Percentiles rank a stretch among this genome's conserved stretches.
Conservation (phyloP, 257 asterid species). For the Thymus mandschuricus region DNA sequence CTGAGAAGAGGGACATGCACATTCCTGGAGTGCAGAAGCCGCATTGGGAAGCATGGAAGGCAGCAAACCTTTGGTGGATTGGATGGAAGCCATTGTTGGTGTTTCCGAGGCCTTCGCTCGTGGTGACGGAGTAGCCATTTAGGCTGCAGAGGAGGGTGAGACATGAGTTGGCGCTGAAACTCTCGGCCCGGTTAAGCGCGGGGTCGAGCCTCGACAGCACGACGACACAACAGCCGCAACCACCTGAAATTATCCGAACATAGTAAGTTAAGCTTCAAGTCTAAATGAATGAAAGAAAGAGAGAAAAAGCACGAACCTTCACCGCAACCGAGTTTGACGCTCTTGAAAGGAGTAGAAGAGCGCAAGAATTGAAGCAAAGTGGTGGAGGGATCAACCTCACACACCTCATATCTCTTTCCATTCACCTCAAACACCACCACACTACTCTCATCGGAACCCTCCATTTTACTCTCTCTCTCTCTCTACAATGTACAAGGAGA, state of each 20-base stretch:
- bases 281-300: neutral
- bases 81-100: conserved; percentile 31
- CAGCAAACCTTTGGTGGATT: conserved; percentile 30
- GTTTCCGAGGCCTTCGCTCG: conserved; percentile 33
- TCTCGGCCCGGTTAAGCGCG: conserved; percentile 11
- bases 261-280: no score
- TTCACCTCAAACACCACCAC: conserved; percentile 63
- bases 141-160: conserved; percentile 31
- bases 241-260: conserved; percentile 4
- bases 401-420: conserved; percentile 63
- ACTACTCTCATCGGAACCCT: neutral
- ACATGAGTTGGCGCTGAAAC: conserved; percentile 23
- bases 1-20: conserved; percentile 31
- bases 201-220: conserved; percentile 11
- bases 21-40: conserved; percentile 37
- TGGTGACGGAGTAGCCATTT: conserved; percentile 30
- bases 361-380: conserved; percentile 75
- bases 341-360: conserved; percentile 62
- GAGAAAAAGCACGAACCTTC: conserved; percentile 50
- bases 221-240: conserved; percentile 32
- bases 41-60: conserved; percentile 34
- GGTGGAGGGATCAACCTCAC: conserved; percentile 58
- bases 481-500: neutral
- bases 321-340: conserved; percentile 88
- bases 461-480: neutral